Base-by-base conservation (phyloP, 2,329 filamentous ascomycete species). In the Ceratocystiopsis brevicomis region DNA sequence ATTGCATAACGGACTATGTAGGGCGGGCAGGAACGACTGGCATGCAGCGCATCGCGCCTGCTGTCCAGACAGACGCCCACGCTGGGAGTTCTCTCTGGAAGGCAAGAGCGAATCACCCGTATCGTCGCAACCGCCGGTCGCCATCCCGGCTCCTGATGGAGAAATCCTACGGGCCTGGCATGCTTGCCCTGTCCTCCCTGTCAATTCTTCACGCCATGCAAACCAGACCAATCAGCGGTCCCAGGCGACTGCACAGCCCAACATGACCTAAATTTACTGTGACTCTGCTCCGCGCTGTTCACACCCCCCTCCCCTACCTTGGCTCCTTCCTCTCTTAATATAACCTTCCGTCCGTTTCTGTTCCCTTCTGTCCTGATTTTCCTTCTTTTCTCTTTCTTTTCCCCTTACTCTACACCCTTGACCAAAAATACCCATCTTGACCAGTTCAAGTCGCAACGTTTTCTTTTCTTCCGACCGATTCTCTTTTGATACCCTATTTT, bases 401-500 rank as follows among this genome's bases (percentile, higher is more conserved):
- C 36, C 45, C 37, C 50, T 52, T 35, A 25, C 33, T 36, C 16
- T 19, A 42, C 39, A 34, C 44, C 37, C 37, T 42, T 42, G 17
- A 33, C 36, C 38, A 30, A 43, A 25, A 53, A 44, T 44, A 46
- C 37, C 44, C 40, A 47, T 40, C 53, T 52, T 53, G 49, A 48
- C 50, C 58, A 51, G 53, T 57, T 58, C 61, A 60, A 61, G 25
- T 10, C 56, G 42, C 45, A 42, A n/a, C 25, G 32, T 46, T 47
- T 45, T 49, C 42, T 51, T 53, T 52, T 34, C 33, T 34, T 34
- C 33, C 10, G 25, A 30, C 25, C 25, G 25, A 30, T 30, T 55
- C 56, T 58, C 53, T 56, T 54, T 50, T 52, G 52, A 58, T 58
- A 59, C 55, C 55, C 38, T 43, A 38, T 50, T 50, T 44, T 47